Base-by-base conservation (phyloP, 1,139 yeast species). In the Debaryomyces sp. region DNA sequence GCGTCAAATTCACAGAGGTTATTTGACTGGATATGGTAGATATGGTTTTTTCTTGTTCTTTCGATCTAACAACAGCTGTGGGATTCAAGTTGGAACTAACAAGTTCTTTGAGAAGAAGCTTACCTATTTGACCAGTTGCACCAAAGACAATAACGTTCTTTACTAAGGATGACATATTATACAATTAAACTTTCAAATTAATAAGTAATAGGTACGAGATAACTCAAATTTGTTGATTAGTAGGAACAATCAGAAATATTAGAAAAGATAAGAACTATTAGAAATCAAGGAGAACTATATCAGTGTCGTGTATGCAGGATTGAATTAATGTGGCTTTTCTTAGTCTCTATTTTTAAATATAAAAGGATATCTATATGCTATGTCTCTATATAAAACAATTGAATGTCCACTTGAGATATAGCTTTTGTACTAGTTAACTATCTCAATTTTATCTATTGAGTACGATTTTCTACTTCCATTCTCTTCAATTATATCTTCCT, bases 101-200 rank as follows among this genome's bases (percentile, higher is more conserved):
- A 21, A 77, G 54, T 27, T 79, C 58, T 17, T 53, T 49, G 23
- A 70, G 50, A 30, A 70, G 53, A 1, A 67, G 61, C 54, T 75
- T 73, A 41, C 85, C 89, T 15, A 84, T 74, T 52, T 76, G 76
- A 36, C 89, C 89, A 58, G 82, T 82, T 23, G 88, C 86, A 33
- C 89, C 89, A 50, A 84, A 70, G 10, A 84, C 70, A 33, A 64
- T 50, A 9, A 57, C 41, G 26, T 53, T 56, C 24, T 48, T 55
- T 23, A 43, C 38, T 38, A 39, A 42, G 33, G 33, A 32, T 7
- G 53, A 30, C 50, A 51, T 47, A 23, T 35, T 42, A 17, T n/a
- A 30, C 9, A 3, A 34, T 18, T 34, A 7, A 33, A 6, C 7
- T 33, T 17, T 17, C 22, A 33, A 33, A 13, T 33, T n/a, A 32